Percentiles rank a stretch among this genome's conserved stretches.
Evolutionary conservation across 768 basidiomycete species (phyloP).

Genomic region (Mycena filopes): DNA sequence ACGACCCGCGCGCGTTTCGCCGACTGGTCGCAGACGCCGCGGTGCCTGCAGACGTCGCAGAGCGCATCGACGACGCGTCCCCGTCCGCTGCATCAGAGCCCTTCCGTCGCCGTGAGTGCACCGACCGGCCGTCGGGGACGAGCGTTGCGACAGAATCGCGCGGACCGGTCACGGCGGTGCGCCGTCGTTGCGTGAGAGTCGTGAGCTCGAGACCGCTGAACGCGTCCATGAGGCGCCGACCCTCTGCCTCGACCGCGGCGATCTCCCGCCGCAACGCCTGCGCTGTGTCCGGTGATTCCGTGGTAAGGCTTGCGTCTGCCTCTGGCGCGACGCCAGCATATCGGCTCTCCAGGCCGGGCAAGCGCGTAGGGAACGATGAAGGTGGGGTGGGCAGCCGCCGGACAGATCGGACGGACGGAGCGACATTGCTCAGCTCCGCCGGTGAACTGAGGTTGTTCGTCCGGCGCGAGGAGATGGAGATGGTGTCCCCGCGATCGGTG

Average conservation of each 20-base stretch:
- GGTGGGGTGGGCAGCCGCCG: slow-evolving; percentile 65
- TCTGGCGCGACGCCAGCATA: slow-evolving; percentile 51
- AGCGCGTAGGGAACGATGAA: slow-evolving; percentile 62
- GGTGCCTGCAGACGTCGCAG: slow-evolving; percentile 63
- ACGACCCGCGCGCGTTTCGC: slow-evolving; percentile 40
- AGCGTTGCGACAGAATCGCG: slow-evolving; percentile 49
- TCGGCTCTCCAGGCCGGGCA: slow-evolving; percentile 50
- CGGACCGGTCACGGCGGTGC: slow-evolving; percentile 41
- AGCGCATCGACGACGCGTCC: slow-evolving; percentile 64
- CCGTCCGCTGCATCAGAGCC: slow-evolving; percentile 54
- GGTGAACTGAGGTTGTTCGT: slow-evolving; percentile 41
- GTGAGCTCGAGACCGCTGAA: slow-evolving; percentile 84
- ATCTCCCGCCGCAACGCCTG: slow-evolving; percentile 76
- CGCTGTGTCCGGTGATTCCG: slow-evolving; percentile 67
- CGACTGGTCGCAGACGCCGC: slow-evolving; percentile 57
- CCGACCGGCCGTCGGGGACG: slow-evolving; percentile 41
- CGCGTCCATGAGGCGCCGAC: slow-evolving; percentile 76
- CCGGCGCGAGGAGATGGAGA: slow-evolving; percentile 59
- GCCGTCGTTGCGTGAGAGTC: slow-evolving; percentile 64
- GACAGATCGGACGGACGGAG: slow-evolving; percentile 56
- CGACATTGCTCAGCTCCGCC: slow-evolving; percentile 48
- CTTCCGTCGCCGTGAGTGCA: slow-evolving; percentile 41
- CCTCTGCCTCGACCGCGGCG: slow-evolving; percentile 75
- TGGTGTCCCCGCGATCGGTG: slow-evolving; percentile 54
- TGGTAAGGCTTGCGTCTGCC: slow-evolving; percentile 52